Evolutionary conservation across 1,284 basidiomycete species (phyloP).

Genomic region (Apiotrichum porosum): DNA sequence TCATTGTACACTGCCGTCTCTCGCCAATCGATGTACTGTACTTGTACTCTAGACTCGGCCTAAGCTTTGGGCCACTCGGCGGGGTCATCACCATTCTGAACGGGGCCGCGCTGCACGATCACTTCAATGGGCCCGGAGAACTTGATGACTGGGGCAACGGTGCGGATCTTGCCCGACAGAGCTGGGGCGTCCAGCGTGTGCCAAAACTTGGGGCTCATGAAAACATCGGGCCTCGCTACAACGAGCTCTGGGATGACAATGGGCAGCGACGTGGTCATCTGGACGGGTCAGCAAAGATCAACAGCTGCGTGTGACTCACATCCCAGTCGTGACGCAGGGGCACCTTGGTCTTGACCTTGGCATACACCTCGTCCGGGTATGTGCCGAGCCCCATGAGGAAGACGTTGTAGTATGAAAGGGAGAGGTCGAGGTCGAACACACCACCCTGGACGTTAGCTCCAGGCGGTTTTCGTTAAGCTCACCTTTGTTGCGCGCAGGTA

Average conservation of each 20-base stretch:
- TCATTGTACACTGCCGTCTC: too few species aligned
- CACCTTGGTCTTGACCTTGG: not conserved
- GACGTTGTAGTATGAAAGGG: slow-evolving; percentile 10
- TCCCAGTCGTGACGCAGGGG: slow-evolving; percentile 9
- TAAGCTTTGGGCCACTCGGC: slow-evolving; percentile 7
- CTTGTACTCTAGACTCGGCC: too few species aligned
- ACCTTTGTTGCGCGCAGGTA: slow-evolving; percentile 4
- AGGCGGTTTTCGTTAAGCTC: not conserved
- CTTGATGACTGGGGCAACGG: slow-evolving; percentile 1
- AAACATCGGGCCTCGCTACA: not conserved
- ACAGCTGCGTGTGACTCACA: not conserved
- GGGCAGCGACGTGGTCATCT: not conserved
- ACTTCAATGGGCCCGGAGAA: not conserved
- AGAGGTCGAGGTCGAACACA: slow-evolving; percentile 6
- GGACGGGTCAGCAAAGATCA: not conserved
- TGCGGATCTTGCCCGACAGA: not conserved
- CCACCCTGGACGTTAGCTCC: slow-evolving; percentile 2
- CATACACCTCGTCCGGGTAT: slow-evolving; percentile 8
- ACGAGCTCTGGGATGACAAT: not conserved
- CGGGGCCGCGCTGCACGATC: not conserved
- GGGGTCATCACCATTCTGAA: slow-evolving; percentile 12
- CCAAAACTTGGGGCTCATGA: slow-evolving; percentile 7
- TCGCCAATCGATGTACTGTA: too few species aligned
- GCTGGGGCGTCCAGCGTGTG: not conserved
- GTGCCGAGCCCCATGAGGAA: slow-evolving; percentile 3